Evolutionary conservation across 129 eudicot species (phyloP).

Genomic region (Tagetes erecta): DNA sequence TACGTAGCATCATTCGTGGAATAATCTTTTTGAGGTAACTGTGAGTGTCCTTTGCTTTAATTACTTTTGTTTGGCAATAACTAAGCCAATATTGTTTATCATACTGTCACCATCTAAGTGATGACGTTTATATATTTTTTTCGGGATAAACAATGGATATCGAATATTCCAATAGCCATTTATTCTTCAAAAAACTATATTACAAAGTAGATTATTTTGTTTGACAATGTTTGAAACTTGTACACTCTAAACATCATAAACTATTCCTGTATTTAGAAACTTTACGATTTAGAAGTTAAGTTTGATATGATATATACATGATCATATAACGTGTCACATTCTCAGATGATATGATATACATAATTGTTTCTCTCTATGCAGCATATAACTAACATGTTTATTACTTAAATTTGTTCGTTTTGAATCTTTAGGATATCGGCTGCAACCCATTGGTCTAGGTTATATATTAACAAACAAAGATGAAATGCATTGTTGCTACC

Average conservation of each 20-base stretch:
- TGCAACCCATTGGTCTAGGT: conserved; percentile 5
- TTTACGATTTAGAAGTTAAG: not conserved
- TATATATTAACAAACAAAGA: conserved; percentile 10
- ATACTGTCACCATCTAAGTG: not conserved
- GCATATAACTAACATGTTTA: not conserved
- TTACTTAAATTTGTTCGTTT: not conserved
- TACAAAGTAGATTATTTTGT: not conserved
- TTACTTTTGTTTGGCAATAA: not conserved
- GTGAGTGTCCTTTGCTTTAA: not conserved
- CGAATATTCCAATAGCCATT: conserved; percentile 21
- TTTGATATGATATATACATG: not conserved
- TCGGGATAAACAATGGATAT: conserved; percentile 2
- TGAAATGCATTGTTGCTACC: conserved; percentile 23
- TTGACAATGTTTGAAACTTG: no score
- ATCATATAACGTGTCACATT: not conserved
- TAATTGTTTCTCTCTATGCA: conserved; percentile 19
- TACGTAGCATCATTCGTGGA: not conserved
- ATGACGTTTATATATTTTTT: not conserved
- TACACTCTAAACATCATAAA: no score
- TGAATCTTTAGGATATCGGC: conserved; percentile 10
- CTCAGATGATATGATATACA: conserved; percentile 10
- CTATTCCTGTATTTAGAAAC: no score
- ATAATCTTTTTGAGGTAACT: not conserved
- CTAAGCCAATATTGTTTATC: not conserved
- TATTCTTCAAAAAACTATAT: not conserved